Evolutionary conservation across 495 filamentous ascomycete genomes (phyloP).

Genomic region (Bryoglossum gracile): DNA sequence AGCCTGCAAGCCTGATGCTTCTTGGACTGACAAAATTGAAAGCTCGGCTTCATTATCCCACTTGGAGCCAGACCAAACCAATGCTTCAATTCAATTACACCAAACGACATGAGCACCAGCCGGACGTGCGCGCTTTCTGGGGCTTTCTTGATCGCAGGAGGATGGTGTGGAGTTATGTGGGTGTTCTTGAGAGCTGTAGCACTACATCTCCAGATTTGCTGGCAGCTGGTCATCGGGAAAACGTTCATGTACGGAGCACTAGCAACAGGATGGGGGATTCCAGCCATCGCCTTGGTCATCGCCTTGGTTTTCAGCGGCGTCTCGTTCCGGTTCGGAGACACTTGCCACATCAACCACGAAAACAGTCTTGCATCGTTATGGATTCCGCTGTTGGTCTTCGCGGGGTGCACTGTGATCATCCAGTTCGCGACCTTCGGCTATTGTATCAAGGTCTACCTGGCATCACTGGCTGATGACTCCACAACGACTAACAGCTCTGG

Average conservation of each 20-base stretch:
- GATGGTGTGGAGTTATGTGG: slow-evolving; percentile 78
- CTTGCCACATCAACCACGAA: slow-evolving; percentile 46
- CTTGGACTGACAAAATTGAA: slow-evolving; percentile 22
- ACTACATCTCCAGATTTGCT: slow-evolving; percentile 95
- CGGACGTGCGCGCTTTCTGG: slow-evolving; percentile 83
- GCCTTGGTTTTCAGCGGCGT: slow-evolving; percentile 83
- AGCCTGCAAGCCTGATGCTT: background rate
- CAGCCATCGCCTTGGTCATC: slow-evolving; percentile 60
- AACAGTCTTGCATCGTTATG: slow-evolving; percentile 62
- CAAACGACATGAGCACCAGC: slow-evolving; percentile 82
- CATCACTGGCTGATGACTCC: slow-evolving; percentile 67
- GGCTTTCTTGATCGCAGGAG: slow-evolving; percentile 74
- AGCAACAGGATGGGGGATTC: slow-evolving; percentile 74
- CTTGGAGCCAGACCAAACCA: slow-evolving; percentile 71
- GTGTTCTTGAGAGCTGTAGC: slow-evolving; percentile 85
- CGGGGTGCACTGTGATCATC: slow-evolving; percentile 69
- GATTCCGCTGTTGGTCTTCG: slow-evolving; percentile 78
- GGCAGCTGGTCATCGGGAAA: slow-evolving; percentile 82
- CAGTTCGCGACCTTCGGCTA: slow-evolving; percentile 82
- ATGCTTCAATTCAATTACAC: slow-evolving; percentile 87
- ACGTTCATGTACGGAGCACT: slow-evolving; percentile 89
- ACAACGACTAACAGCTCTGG: slow-evolving; percentile 62
- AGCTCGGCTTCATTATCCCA: slow-evolving; percentile 86
- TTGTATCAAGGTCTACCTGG: slow-evolving; percentile 90
- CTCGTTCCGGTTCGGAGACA: slow-evolving; percentile 84